Percentiles rank a stretch among this genome's conserved stretches.
Evolutionary conservation across 441 rosid species (phyloP).

Genomic region (Theobroma grandiflorum): DNA sequence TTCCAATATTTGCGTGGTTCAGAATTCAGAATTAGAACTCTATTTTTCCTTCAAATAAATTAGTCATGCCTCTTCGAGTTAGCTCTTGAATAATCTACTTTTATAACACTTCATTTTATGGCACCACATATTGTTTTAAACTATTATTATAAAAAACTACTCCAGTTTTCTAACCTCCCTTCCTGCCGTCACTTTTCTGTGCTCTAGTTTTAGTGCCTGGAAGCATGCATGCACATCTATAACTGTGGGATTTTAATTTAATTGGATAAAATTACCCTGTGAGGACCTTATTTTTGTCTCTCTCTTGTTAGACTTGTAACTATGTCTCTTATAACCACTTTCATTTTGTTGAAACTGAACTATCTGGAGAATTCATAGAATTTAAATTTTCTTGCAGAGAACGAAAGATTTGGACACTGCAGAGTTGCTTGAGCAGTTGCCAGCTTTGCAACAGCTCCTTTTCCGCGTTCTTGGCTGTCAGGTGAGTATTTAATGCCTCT

Average conservation of each 20-base stretch:
- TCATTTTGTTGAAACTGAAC: constrained; percentile 15
- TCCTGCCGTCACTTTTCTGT: background rate
- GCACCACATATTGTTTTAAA: background rate
- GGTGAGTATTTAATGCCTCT: constrained; percentile 50
- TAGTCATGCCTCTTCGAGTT: background rate
- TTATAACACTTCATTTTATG: background rate
- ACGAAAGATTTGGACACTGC: constrained; percentile 90
- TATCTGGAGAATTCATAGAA: constrained; percentile 17
- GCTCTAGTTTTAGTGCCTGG: constrained; percentile 8
- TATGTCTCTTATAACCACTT: constrained; percentile 1
- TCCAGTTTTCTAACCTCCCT: background rate
- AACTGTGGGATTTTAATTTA: constrained; percentile 14
- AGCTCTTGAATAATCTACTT: constrained; percentile 15
- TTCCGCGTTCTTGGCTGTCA: constrained; percentile 92
- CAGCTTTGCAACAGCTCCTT: constrained; percentile 92
- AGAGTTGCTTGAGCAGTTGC: constrained; percentile 88
- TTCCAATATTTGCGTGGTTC: constrained; percentile 1
- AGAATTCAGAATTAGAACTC: background rate
- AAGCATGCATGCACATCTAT: background rate
- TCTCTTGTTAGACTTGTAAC: background rate
- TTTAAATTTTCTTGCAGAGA: constrained; percentile 55
- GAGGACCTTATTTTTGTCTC: constrained; percentile 2
- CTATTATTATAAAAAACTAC: background rate
- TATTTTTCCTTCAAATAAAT: background rate
- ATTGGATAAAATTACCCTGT: background rate